Conservation (phyloP, 306 rosid species). For the Prunus salicina region DNA sequence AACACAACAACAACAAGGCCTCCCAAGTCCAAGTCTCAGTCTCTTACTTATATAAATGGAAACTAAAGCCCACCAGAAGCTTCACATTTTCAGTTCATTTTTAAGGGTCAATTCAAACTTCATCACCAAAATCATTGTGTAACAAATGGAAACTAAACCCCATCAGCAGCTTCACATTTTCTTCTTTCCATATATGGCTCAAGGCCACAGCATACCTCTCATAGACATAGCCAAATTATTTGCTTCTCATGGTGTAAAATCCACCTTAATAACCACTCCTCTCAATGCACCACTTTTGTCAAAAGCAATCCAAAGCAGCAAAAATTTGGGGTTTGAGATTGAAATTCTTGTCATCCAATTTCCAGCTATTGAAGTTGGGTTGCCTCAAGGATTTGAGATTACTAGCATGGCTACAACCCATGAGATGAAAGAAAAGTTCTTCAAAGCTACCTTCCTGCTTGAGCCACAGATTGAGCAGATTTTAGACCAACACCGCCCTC, state of each 20-base stretch:
- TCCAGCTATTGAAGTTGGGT: constrained; percentile 4
- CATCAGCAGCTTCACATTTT: too few relatives aligned
- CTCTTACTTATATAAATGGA: too few relatives aligned
- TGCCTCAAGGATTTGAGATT: constrained; percentile 8
- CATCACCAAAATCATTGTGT: too few relatives aligned
- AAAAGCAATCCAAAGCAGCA: not conserved
- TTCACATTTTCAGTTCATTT: not conserved
- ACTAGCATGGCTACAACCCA: not conserved
- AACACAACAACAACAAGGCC: too few relatives aligned
- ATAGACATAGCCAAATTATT: constrained; percentile 25
- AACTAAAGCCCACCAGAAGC: not conserved
- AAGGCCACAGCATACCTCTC: constrained; percentile 31
- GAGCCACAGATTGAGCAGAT: constrained; percentile 10
- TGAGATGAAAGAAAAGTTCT: not conserved
- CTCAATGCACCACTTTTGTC: not conserved
- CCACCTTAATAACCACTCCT: constrained; percentile 25
- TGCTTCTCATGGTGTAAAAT: constrained; percentile 12
- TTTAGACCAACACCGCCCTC: not conserved
- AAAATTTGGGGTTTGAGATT: not conserved
- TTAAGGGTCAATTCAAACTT: too few relatives aligned
- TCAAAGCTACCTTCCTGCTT: constrained; percentile 7
- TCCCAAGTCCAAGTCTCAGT: too few relatives aligned
- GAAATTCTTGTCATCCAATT: constrained; percentile 4
- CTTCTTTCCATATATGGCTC: not conserved
- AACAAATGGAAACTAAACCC: too few relatives aligned